These are phyloP conservation scores for Pleurotus ostreatus DNA, from an alignment of 768 basidiomycete genomes.

Conservation along the genomic window DNA sequence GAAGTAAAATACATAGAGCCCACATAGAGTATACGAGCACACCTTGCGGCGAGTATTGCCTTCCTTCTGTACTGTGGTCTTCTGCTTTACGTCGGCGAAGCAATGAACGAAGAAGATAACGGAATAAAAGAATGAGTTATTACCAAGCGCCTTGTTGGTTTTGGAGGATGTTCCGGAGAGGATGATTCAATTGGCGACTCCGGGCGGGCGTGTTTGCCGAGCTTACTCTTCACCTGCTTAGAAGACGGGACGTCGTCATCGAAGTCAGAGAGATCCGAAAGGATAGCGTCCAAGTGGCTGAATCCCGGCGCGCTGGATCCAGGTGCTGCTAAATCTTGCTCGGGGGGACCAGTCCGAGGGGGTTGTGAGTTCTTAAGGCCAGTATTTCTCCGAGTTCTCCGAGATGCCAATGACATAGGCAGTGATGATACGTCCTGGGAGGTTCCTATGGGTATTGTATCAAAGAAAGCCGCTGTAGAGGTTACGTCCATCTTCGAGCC, in stretches of 20 bases:
- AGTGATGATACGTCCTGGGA: no score
- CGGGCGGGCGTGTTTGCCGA: constrained; percentile 8
- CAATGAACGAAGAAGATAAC: neutral
- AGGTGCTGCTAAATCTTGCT: neutral
- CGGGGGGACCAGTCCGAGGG: neutral
- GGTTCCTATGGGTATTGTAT: no score
- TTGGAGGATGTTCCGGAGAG: neutral
- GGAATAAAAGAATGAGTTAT: neutral
- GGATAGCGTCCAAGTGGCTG: neutral
- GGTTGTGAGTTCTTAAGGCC: no score
- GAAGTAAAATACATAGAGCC: no score
- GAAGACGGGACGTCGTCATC: constrained; percentile 10
- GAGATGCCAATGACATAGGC: neutral
- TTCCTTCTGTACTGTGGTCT: neutral
- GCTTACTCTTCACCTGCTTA: neutral
- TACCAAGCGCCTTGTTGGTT: constrained; percentile 8
- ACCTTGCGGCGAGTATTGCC: neutral
- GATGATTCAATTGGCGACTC: constrained; percentile 1
- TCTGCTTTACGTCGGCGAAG: neutral
- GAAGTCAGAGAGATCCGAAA: constrained; percentile 1
- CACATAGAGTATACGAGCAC: neutral
- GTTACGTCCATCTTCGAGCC: no score
- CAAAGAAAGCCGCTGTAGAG: no score
- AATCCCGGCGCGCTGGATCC: neutral
- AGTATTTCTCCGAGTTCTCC: neutral